Evolutionary conservation across 176 grass and related monocot species (phyloP).

Genomic region (Phoenix roebelenii): DNA sequence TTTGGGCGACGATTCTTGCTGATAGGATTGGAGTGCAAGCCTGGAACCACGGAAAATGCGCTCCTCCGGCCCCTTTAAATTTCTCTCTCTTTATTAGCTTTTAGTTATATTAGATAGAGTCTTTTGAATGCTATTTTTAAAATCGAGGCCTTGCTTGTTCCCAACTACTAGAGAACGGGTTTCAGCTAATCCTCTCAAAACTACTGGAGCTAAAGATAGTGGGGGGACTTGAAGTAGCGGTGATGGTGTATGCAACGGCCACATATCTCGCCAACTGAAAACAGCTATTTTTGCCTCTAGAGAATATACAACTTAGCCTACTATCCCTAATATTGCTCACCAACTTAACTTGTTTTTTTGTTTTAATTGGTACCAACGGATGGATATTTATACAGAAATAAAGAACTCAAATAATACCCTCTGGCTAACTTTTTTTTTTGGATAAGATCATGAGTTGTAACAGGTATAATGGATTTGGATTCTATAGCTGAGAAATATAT

Average conservation of each 20-base stretch:
- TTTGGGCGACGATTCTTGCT: background rate
- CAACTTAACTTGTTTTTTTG: too few relatives aligned
- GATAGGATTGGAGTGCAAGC: conserved; percentile 6
- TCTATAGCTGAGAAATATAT: too few relatives aligned
- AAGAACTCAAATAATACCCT: too few relatives aligned
- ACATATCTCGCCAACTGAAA: background rate
- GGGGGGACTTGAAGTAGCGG: background rate
- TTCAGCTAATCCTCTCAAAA: background rate
- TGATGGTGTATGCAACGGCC: conserved; percentile 1
- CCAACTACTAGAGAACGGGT: background rate
- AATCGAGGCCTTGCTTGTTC: background rate
- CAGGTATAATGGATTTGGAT: too few relatives aligned
- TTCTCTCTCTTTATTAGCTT: background rate
- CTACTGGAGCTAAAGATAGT: background rate
- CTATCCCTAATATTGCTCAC: too few relatives aligned
- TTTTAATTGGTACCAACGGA: too few relatives aligned
- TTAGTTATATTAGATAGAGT: background rate
- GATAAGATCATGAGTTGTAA: too few relatives aligned
- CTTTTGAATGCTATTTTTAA: background rate
- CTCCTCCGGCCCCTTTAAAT: background rate
- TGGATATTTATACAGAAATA: too few relatives aligned
- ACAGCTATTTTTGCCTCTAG: background rate
- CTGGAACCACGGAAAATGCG: conserved; percentile 17
- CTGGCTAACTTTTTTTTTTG: too few relatives aligned
- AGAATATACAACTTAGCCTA: too few relatives aligned